A percentile compares a stretch with the other conserved stretches of the same genome.
These are phyloP conservation scores for Ophiostoma sp. DNA, from an alignment of 2,329 filamentous ascomycete genomes.

Conservation along the genomic window DNA sequence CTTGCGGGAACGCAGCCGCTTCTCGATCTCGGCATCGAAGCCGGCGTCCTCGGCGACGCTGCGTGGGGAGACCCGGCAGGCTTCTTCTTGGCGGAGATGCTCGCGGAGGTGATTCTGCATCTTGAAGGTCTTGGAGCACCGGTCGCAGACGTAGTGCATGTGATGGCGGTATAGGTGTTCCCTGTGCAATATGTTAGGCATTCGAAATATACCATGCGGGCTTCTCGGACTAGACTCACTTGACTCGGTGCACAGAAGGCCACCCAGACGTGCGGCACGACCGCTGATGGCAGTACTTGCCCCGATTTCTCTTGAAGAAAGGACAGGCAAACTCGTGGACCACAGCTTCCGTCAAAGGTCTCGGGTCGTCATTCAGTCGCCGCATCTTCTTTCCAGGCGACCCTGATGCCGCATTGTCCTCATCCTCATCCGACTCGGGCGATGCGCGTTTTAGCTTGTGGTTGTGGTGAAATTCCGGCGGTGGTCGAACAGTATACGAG, in stretches of 20 bases:
- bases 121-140: constrained; percentile 37
- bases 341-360: background rate
- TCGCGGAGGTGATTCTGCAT: constrained; percentile 32
- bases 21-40: constrained; percentile 36
- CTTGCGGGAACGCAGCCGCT: constrained; percentile 35
- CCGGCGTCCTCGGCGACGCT: constrained; percentile 34
- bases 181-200: constrained; percentile 24
- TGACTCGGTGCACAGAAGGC: constrained; percentile 39
- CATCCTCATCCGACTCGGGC: background rate
- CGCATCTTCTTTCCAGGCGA: background rate
- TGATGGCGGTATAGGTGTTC: constrained; percentile 40
- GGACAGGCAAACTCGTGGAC: constrained; percentile 35
- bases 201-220: background rate
- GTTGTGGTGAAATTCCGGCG: background rate
- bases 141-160: constrained; percentile 33
- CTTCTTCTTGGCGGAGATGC: constrained; percentile 32
- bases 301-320: constrained; percentile 39
- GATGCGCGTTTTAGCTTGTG: background rate
- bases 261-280: constrained; percentile 38
- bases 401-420: background rate
- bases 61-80: constrained; percentile 28
- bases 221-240: constrained; percentile 28
- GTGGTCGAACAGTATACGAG: background rate
- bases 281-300: constrained; percentile 34
- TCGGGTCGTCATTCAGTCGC: constrained; percentile 13